These are phyloP conservation scores for Firmiana major DNA, from an alignment of 345 rosid genomes.

Conservation along the genomic window DNA sequence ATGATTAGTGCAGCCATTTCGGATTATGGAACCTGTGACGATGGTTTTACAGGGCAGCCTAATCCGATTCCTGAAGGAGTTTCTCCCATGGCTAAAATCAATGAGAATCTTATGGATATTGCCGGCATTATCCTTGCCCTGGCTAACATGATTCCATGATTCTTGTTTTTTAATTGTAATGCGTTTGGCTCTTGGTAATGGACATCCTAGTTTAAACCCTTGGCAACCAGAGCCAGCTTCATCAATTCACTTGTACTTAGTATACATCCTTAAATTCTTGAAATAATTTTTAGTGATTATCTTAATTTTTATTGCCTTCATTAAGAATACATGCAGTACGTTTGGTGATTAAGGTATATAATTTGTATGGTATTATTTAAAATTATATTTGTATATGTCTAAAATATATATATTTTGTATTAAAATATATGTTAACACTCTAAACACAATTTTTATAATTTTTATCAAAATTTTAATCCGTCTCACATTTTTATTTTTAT, in stretches of 20 bases:
- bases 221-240: not conserved
- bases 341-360: too few relatives aligned
- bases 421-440: too few relatives aligned
- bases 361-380: too few relatives aligned
- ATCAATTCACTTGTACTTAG: not conserved
- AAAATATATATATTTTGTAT: too few relatives aligned
- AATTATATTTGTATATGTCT: too few relatives aligned
- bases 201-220: too few relatives aligned
- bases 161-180: not conserved
- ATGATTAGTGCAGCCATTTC: conserved; percentile 40
- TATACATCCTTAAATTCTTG: too few relatives aligned
- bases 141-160: conserved; percentile 14
- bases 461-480: too few relatives aligned
- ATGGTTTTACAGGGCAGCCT: conserved; percentile 21
- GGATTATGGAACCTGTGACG: conserved; percentile 29
- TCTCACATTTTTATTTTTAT: too few relatives aligned
- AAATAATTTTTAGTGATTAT: not conserved
- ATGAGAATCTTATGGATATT: conserved; percentile 22
- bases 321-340: too few relatives aligned
- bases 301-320: too few relatives aligned
- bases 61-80: not conserved
- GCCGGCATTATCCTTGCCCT: conserved; percentile 34
- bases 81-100: conserved; percentile 15
- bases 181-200: not conserved
- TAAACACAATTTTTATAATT: too few relatives aligned